Percentiles rank a stretch among this genome's conserved stretches.
Evolutionary conservation across 352 stramenopile species (phyloP).

Genomic region (Phytophthora crassamura): DNA sequence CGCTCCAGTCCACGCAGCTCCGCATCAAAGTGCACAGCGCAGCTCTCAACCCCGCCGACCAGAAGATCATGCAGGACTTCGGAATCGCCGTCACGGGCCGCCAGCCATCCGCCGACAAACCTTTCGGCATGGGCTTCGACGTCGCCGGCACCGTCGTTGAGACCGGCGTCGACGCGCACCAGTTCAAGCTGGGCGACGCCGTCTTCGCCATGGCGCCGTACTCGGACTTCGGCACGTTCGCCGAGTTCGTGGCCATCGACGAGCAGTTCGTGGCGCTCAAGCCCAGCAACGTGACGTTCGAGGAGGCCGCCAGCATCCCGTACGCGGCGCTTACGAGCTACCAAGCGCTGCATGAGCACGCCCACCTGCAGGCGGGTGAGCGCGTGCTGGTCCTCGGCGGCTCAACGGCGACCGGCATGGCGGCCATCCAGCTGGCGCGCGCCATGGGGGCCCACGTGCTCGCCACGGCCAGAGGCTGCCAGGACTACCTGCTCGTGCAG

Average conservation of each 20-base stretch:
- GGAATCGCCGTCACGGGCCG: constrained; percentile 31
- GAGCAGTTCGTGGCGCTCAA: constrained; percentile 49
- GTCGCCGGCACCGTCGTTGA: constrained; percentile 58
- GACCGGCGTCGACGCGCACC: constrained; percentile 44
- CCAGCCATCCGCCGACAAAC: constrained; percentile 21
- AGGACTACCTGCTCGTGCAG: constrained; percentile 63
- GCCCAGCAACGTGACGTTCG: constrained; percentile 47
- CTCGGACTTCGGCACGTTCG: constrained; percentile 44
- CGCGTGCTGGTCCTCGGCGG: constrained; percentile 61
- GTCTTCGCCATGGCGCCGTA: constrained; percentile 58
- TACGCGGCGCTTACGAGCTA: constrained; percentile 57
- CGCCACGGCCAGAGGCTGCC: constrained; percentile 63
- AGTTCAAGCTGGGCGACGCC: constrained; percentile 59
- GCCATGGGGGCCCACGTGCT: constrained; percentile 57
- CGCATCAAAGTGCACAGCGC: constrained; percentile 67
- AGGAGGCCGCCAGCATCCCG: constrained; percentile 52
- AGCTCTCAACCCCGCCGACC: constrained; percentile 72
- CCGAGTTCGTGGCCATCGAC: constrained; percentile 46
- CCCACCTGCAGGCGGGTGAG: constrained; percentile 27
- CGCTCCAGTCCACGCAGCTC: constrained; percentile 41
- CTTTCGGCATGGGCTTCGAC: constrained; percentile 61
- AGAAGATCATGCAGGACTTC: constrained; percentile 54
- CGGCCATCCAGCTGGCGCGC: constrained; percentile 64
- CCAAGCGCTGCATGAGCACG: constrained; percentile 46
- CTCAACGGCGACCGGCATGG: constrained; percentile 57